These are phyloP conservation scores for Trametes polyzona DNA, from an alignment of 1,284 basidiomycete genomes.

Conservation along the genomic window DNA sequence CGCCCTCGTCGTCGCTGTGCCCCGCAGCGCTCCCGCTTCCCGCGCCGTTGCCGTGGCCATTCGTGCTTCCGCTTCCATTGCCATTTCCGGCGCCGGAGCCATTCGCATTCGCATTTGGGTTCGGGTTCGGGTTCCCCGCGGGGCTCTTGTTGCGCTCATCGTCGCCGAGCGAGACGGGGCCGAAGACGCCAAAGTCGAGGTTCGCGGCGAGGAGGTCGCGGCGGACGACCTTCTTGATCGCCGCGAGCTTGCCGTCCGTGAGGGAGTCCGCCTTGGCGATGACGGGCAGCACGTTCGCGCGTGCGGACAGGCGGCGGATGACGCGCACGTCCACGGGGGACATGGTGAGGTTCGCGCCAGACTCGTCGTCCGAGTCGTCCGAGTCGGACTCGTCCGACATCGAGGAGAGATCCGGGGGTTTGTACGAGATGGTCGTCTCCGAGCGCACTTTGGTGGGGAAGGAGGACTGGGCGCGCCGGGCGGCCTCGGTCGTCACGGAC, in stretches of 20 bases:
- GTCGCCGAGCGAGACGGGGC: constrained; percentile 38
- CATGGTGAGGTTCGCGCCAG: constrained; percentile 55
- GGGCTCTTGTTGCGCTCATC: constrained; percentile 14
- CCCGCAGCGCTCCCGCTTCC: constrained; percentile 22
- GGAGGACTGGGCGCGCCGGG: constrained; percentile 50
- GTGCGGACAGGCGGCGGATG: constrained; percentile 69
- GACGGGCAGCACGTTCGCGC: constrained; percentile 78
- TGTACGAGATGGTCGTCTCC: constrained; percentile 59
- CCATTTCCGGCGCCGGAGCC: constrained; percentile 13
- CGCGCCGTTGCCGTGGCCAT: constrained; percentile 15
- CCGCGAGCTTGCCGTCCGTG: constrained; percentile 69
- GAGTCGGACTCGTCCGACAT: constrained; percentile 51
- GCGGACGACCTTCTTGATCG: constrained; percentile 70
- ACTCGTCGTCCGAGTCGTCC: constrained; percentile 54
- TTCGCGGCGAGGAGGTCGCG: constrained; percentile 63
- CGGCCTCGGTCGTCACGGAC: constrained; percentile 59
- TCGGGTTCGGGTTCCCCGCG: constrained; percentile 18
- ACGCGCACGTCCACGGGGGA: constrained; percentile 77
- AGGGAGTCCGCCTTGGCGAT: constrained; percentile 77
- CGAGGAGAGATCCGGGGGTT: constrained; percentile 50
- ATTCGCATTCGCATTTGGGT: constrained; percentile 35
- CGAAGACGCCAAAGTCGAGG: constrained; percentile 75
- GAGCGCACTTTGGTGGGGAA: constrained; percentile 59
- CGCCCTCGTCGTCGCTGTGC: constrained; percentile 41
- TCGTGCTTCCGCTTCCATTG: constrained; percentile 8